Evolutionary conservation across 83 land plant species (phyloP).

Genomic region (Picea abies): DNA sequence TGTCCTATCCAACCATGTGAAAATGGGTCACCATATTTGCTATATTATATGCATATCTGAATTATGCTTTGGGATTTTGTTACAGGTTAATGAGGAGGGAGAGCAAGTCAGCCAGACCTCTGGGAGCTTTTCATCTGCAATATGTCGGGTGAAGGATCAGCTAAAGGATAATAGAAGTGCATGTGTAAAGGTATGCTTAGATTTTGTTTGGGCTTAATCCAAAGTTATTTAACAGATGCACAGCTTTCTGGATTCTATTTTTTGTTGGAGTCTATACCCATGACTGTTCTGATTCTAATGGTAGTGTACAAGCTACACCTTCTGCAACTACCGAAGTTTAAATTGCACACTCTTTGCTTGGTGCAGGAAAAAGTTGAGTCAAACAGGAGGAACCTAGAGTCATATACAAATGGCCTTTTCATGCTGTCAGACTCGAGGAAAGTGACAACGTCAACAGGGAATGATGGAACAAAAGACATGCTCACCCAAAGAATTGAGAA

Average conservation of each 20-base stretch:
- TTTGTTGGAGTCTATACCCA: neutral
- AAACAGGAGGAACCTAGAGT: neutral
- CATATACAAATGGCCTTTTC: neutral
- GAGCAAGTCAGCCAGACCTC: constrained; percentile 3
- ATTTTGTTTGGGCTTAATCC: neutral
- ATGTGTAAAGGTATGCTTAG: constrained; percentile 12
- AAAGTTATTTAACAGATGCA: neutral
- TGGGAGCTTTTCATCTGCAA: constrained; percentile 2
- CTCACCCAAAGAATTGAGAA: constrained; percentile 62
- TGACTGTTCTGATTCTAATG: neutral
- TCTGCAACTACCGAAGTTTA: neutral
- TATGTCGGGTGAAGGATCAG: neutral
- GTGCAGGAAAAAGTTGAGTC: constrained; percentile 12
- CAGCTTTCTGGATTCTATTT: neutral
- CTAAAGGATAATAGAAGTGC: neutral
- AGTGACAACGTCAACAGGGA: neutral
- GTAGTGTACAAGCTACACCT: neutral
- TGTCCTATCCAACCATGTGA: no score
- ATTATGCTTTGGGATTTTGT: neutral
- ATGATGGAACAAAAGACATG: constrained; percentile 32
- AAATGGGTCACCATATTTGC: no score
- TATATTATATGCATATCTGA: no score
- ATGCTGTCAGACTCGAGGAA: constrained; percentile 28
- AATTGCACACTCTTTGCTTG: no score
- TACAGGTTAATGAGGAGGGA: constrained; percentile 8